These are phyloP conservation scores for Quercus wislizeni DNA, from an alignment of 306 rosid species.

Conservation along the genomic window DNA sequence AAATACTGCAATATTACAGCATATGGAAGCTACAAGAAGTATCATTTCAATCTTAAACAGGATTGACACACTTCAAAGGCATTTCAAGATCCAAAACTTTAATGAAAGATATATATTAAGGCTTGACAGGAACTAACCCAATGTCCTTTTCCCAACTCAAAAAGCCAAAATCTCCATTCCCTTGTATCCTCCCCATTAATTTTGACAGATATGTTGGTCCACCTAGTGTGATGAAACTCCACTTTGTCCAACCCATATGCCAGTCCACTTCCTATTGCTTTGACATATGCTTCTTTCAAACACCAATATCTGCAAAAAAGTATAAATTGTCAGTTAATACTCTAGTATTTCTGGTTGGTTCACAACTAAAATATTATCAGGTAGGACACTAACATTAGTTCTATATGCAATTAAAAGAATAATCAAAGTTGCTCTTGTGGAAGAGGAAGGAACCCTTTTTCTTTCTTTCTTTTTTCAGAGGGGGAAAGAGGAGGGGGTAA, in stretches of 20 bases:
- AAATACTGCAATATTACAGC: background rate
- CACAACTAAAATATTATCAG: background rate
- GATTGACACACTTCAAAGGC: background rate
- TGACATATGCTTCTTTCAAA: slow-evolving; percentile 86
- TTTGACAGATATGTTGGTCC: slow-evolving; percentile 57
- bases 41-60: background rate
- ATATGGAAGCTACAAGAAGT: background rate
- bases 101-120: background rate
- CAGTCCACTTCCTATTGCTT: slow-evolving; percentile 83
- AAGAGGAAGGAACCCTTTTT: too few relatives aligned
- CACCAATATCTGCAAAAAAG: slow-evolving; percentile 75
- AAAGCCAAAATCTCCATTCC: slow-evolving; percentile 78
- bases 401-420: background rate
- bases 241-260: slow-evolving; percentile 52
- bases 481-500: too few relatives aligned
- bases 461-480: too few relatives aligned
- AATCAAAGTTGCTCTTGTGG: background rate
- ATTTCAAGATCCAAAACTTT: background rate
- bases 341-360: background rate
- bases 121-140: slow-evolving; percentile 42
- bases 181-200: slow-evolving; percentile 47
- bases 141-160: slow-evolving; percentile 63
- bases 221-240: slow-evolving; percentile 64
- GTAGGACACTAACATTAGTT: background rate
- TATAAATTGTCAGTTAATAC: background rate